These are phyloP conservation scores for Rhizoclosmatium globosum DNA, from an alignment of 192 early-diverging fungal species.

Conservation along the genomic window DNA sequence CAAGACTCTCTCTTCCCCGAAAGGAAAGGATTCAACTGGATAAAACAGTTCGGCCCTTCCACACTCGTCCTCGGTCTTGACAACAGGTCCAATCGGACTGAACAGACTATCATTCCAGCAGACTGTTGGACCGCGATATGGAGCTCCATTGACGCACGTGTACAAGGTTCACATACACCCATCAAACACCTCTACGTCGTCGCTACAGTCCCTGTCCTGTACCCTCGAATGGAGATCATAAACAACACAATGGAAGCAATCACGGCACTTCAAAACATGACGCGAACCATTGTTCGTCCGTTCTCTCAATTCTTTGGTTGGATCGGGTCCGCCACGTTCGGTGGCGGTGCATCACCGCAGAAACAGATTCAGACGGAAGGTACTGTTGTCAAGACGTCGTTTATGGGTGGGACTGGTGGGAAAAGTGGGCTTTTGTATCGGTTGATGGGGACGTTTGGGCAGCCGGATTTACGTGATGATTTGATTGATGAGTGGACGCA, in stretches of 20 bases:
- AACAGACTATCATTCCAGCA: constrained; percentile 53
- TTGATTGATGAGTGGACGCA: constrained; percentile 74
- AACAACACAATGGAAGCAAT: constrained; percentile 20
- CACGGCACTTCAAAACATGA: background rate
- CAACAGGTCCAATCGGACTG: constrained; percentile 24
- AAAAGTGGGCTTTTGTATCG: constrained; percentile 23
- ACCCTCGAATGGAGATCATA: constrained; percentile 23
- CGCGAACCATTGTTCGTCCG: background rate
- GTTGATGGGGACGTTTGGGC: constrained; percentile 81
- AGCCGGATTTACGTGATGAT: constrained; percentile 86
- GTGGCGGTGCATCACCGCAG: too few species aligned
- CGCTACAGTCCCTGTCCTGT: constrained; percentile 31
- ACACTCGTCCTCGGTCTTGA: constrained; percentile 9
- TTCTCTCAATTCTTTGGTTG: background rate
- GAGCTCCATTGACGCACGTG: constrained; percentile 38
- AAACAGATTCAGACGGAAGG: too few species aligned
- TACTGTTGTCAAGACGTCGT: background rate
- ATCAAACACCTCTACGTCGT: constrained; percentile 26
- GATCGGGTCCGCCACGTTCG: background rate
- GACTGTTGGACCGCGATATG: constrained; percentile 62
- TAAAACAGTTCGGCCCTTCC: constrained; percentile 28
- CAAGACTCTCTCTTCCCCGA: background rate
- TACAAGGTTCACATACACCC: background rate
- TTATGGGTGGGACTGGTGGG: background rate
- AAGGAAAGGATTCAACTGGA: constrained; percentile 11